phyloP scores from a whole-genome alignment of 2,329 filamentous ascomycete genomes.

The Didymella glomerata region DNA sequence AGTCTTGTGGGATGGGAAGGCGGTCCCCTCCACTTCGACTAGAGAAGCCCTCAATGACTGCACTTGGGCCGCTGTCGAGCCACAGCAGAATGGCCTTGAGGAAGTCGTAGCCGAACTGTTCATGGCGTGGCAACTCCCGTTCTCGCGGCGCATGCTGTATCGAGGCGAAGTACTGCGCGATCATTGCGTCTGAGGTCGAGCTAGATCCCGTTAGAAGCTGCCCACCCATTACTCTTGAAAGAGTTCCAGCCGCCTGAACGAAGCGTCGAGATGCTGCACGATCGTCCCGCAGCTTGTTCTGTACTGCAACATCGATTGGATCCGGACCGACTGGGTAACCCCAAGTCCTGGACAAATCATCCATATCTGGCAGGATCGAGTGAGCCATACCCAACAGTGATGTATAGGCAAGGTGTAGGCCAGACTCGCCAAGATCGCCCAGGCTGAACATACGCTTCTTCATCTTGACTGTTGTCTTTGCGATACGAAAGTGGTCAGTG shows the following conservation, averaged over 20 bases:
- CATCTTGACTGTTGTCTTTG: slow-evolving; percentile 63
- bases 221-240: slow-evolving; percentile 65
- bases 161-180: slow-evolving; percentile 57
- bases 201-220: slow-evolving; percentile 56
- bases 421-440: slow-evolving; percentile 36
- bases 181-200: slow-evolving; percentile 40
- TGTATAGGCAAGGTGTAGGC: slow-evolving; percentile 56
- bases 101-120: slow-evolving; percentile 71
- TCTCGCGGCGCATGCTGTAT: slow-evolving; percentile 57
- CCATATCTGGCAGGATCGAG: slow-evolving; percentile 63
- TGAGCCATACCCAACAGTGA: slow-evolving; percentile 51
- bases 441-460: slow-evolving; percentile 65
- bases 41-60: slow-evolving; percentile 66
- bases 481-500: slow-evolving; percentile 65
- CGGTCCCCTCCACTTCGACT: slow-evolving; percentile 55
- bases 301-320: slow-evolving; percentile 60
- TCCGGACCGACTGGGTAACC: slow-evolving; percentile 66
- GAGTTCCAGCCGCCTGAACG: slow-evolving; percentile 67
- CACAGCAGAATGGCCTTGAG: slow-evolving; percentile 69
- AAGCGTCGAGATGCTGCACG: slow-evolving; percentile 67
- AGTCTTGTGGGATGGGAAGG: slow-evolving; percentile 62
- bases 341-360: slow-evolving; percentile 64
- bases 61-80: slow-evolving; percentile 66
- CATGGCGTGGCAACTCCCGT: slow-evolving; percentile 46
- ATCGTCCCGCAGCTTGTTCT: slow-evolving; percentile 64